Evolutionary conservation across 352 stramenopile genomes (phyloP).

Genomic region (Phytophthora tentaculata): DNA sequence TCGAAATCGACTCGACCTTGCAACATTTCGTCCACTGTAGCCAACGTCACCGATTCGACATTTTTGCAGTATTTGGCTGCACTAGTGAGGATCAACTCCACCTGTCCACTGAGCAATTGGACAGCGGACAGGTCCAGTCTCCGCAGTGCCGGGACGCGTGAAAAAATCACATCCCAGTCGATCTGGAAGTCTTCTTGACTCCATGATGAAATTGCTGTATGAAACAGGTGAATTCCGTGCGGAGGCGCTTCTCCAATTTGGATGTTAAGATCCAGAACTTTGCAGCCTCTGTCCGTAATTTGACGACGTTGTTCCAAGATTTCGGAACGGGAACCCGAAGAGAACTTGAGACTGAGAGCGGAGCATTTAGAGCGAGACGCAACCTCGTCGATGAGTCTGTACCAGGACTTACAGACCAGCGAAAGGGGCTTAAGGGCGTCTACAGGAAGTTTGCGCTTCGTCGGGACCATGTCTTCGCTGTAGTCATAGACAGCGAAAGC

Average conservation of each 20-base stretch:
- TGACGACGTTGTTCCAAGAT: conserved; percentile 17
- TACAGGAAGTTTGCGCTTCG: not conserved
- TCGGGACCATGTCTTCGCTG: conserved; percentile 19
- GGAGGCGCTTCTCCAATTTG: conserved; percentile 24
- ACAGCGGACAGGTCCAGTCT: conserved; percentile 41
- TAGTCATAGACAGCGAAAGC: conserved; percentile 35
- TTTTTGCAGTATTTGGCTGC: conserved; percentile 36
- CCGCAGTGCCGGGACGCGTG: conserved; percentile 24
- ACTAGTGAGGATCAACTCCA: conserved; percentile 29
- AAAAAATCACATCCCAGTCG: conserved; percentile 35
- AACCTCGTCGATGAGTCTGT: conserved; percentile 26
- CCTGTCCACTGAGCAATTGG: conserved; percentile 29
- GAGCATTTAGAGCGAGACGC: conserved; percentile 17
- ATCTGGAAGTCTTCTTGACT: conserved; percentile 21
- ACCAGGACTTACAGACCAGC: conserved; percentile 38
- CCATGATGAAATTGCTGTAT: not conserved
- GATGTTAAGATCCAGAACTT: conserved; percentile 38
- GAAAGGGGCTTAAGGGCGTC: conserved; percentile 25
- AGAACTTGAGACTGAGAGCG: conserved; percentile 29
- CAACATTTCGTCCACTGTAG: conserved; percentile 11
- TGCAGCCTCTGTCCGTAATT: conserved; percentile 24
- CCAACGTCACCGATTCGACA: conserved; percentile 32
- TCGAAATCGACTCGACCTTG: conserved; percentile 18
- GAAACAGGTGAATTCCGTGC: not conserved
- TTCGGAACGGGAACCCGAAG: conserved; percentile 18